Conservation (phyloP, 148 eudicot genomes). For the Tetragonia tetragonoides region DNA sequence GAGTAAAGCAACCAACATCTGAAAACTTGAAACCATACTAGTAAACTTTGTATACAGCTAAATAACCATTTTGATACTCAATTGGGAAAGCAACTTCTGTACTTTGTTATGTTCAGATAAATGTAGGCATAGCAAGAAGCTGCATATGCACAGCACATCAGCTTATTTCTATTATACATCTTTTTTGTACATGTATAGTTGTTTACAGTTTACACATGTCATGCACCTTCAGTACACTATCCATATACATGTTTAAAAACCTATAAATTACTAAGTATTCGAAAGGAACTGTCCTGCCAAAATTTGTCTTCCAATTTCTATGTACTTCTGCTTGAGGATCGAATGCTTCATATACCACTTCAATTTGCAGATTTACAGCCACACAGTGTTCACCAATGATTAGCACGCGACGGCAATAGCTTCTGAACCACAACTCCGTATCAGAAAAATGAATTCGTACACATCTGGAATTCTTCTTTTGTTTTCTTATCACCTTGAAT, state of each 20-base stretch:
- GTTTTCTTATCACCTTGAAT: not conserved
- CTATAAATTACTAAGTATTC: not conserved
- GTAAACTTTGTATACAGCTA: not conserved
- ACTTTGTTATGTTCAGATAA: not conserved
- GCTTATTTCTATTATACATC: not conserved
- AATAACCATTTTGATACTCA: not conserved
- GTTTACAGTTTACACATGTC: not conserved
- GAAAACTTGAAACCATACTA: not conserved
- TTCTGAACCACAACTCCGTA: not conserved
- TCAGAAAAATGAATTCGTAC: not conserved
- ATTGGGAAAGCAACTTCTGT: not conserved
- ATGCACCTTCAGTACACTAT: not conserved
- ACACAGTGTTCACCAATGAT: slow-evolving; percentile 3
- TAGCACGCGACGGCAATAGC: not conserved
- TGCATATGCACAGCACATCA: not conserved
- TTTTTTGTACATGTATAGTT: not conserved
- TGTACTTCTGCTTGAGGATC: too few species aligned
- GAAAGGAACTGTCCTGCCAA: not conserved
- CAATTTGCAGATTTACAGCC: not conserved
- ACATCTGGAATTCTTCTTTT: not conserved
- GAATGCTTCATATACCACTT: not conserved
- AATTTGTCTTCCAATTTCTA: not conserved
- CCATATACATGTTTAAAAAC: not conserved
- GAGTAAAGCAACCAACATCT: not conserved
- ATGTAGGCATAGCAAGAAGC: not conserved